Base-by-base conservation (phyloP, 208 protist genomes). In the Trypanosoma platydactyli region DNA sequence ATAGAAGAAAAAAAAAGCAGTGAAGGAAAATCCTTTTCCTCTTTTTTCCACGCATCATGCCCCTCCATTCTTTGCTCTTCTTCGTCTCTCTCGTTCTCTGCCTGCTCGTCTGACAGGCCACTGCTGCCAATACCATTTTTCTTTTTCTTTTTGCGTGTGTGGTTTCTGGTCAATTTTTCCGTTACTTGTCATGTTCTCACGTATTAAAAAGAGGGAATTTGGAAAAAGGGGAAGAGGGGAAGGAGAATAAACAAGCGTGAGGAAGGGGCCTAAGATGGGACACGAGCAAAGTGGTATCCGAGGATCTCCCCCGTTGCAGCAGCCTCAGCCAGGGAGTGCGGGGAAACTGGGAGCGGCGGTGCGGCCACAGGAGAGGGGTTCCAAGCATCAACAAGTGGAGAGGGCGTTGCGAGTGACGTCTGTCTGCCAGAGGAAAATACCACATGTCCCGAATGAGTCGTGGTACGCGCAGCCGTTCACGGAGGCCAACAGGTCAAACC, bases 401-500 rank as follows among this genome's bases (percentile, higher is more conserved):
- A n/a, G n/a, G n/a, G n/a, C n/a, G n/a, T n/a, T n/a, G n/a, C n/a
- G n/a, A n/a, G n/a, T n/a, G n/a, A n/a, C n/a, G n/a, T n/a, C n/a
- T 55, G 18, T 42, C 44, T 13, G 63, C 22, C n/a, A 40, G 29
- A 12, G 33, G 15, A 24, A 48, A 24, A 51, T 75, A 33, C 79
- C 84, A 5, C 20, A 42, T 0, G 83, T 94, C 27, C 84, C 84
- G 9, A n/a, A 66, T n/a, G 68, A 67, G 16, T 79, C 64, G 25
- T 94, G 88, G 88, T 94, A 94, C 61, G 73, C 78, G 1, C 45
- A 71, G 45, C 55, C 71, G 3, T 87, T 88, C 30, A 63, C 25
- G 0, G 79, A 89, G 42, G 38, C 22, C 5, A 56, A 74, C 0
- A 61, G 60, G 35, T 77, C 73, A 18, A 50, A 68, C 2, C 74